Evolutionary conservation across 345 rosid genomes (phyloP).

Genomic region (Eucalyptus grandis): DNA sequence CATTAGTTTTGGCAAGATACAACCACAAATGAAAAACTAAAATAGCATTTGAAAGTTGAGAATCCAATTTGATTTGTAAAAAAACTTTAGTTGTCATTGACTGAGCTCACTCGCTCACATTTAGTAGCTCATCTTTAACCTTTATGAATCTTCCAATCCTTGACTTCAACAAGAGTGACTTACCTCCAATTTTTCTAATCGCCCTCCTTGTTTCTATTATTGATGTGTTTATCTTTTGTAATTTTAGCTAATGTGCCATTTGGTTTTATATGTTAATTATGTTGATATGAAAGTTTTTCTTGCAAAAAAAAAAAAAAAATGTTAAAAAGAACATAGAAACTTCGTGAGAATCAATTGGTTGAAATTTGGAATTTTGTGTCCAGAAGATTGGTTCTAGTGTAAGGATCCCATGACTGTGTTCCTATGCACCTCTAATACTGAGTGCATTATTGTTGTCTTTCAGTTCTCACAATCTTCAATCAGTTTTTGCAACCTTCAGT

Average conservation of each 20-base stretch:
- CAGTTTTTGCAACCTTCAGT: not conserved
- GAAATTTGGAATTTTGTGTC: not conserved
- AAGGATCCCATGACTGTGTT: not conserved
- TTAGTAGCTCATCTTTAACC: not conserved
- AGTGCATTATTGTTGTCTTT: not conserved
- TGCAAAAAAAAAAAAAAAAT: not conserved
- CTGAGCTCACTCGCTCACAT: not conserved
- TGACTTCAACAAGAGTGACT: not conserved
- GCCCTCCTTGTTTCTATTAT: not conserved
- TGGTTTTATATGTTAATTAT: not conserved
- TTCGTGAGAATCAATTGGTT: not conserved
- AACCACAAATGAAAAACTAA: not conserved
- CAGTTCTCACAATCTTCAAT: not conserved
- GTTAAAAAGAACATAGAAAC: not conserved
- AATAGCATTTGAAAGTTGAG: not conserved
- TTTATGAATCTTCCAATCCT: not conserved
- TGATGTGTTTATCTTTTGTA: not conserved
- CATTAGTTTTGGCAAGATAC: not conserved
- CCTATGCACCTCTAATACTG: not conserved
- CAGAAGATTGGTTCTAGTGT: not conserved
- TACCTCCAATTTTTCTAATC: not conserved
- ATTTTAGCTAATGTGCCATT: not conserved
- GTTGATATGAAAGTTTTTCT: not conserved
- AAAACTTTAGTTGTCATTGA: not conserved
- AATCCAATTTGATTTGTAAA: not conserved